Evolutionary conservation across 805 yeast species (phyloP), one percentile per base, ranked within the genome.

Genomic region (Tetrapisispora iriomotensis): DNA sequence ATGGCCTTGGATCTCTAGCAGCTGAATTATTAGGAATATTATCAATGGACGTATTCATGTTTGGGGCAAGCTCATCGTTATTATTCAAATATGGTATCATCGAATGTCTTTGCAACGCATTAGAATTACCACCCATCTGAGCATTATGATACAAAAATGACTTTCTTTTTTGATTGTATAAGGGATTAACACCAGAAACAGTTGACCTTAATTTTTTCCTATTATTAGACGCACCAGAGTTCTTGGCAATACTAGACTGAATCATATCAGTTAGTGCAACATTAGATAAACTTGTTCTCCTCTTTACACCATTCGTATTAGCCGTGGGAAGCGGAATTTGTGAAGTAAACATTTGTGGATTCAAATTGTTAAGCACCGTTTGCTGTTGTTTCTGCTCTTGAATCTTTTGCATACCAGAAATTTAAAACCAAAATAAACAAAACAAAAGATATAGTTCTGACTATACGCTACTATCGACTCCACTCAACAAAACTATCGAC

Each of bases 1-100:
- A 58, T 4, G 95, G 95, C 38, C 96, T 68, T 23, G 82, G 80
- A 60, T 86, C 95, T 45, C 56, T 61, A 7, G 34, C 22, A 17
- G 36, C 22, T 23, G 14, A 7, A 10, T 15, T 32, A 38, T 45
- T 51, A 14, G 43, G 15, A 21, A 22, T 26, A 18, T 24, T 21
- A 17, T 21, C 26, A n/a, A 12, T 21, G 17, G 21, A 7, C 10
- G 22, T 4, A 23, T 23, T 20, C 4, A 6, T 14, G 24, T 17
- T 33, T n/a, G n/a, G n/a, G n/a, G n/a, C n/a, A n/a, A n/a, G n/a
- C 14, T 41, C 30, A 43, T 27, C 9, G 37, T 33, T 29, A 24
- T 17, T 35, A 3, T 19, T n/a, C 1, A 34, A 23, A 13, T 34
- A 36, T 4, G 39, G 41, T 29, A 38, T 19, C 29, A 42, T 26